Evolutionary conservation across 148 eudicot genomes (phyloP), one percentile per base, ranked within the genome.

Genomic region (Amaranthus palmeri): DNA sequence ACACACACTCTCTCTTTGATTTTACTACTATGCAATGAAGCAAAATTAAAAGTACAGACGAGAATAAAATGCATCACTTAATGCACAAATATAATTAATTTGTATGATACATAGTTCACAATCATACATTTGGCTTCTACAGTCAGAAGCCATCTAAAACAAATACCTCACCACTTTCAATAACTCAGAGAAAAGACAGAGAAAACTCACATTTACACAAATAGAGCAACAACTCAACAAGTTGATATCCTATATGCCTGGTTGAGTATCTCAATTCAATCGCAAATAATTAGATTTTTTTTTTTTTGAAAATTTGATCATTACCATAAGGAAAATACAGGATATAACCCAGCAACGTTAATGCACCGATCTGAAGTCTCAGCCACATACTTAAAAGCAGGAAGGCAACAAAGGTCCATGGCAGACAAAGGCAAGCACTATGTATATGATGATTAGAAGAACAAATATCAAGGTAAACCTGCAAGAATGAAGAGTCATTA

Each of bases 391-490:
- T 75, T 78, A 83, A 60, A 83, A 9, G 80, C 98, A 93, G 57
- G 91, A 64, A 63, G 96, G 93, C 70, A 95, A 80, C 68, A 85
- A 53, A 11, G 84, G 88, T 54, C 98, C 98, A 47, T 88, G 85
- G 83, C 98, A 95, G 70, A 88, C 93, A 64, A 88, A 89, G 61
- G 98, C 97, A 68, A 88, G 68, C 15, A 95, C 86, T 18, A 91
- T 77, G 78, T 95, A 95, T 69, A 77, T 71, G 83, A 95, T 80
- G 81, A 89, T 81, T 83, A 91, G 74, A 65, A 95, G 93, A 43
- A 88, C 90, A 61, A 89, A 25, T 59, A 91, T 83, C 80, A 91
- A 76, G 6, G 89, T 83, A 48, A 91, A 70, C 84, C 98, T 93
- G 93, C 86, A 84, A 55, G 52, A 54, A 59, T 36, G 5, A 17